These are phyloP conservation scores for Cercospora zeina DNA, from an alignment of 2,329 filamentous ascomycete species.

Conservation along the genomic window DNA sequence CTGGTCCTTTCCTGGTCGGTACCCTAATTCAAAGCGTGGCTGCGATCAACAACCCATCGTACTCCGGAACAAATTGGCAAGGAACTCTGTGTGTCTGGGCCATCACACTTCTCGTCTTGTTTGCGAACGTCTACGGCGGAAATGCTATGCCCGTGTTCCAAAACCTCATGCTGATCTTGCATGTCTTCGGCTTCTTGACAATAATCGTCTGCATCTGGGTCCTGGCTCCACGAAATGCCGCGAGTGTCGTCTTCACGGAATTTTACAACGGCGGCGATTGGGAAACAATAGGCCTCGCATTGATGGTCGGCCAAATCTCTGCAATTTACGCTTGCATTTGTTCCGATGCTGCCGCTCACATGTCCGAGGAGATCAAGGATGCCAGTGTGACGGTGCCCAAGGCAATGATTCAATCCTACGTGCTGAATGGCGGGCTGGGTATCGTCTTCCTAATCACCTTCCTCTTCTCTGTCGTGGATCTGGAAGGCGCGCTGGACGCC, in stretches of 20 bases:
- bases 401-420: constrained; percentile 34
- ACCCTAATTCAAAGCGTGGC: constrained; percentile 52
- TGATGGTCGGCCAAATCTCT: constrained; percentile 41
- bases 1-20: constrained; percentile 51
- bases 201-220: constrained; percentile 37
- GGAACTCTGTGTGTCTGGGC: constrained; percentile 53
- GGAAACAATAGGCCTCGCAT: constrained; percentile 36
- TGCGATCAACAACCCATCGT: constrained; percentile 46
- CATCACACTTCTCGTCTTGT: constrained; percentile 47
- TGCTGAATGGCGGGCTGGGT: constrained; percentile 42
- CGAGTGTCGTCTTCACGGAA: constrained; percentile 41
- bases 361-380: constrained; percentile 38
- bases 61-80: constrained; percentile 49
- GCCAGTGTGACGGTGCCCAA: constrained; percentile 36
- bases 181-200: constrained; percentile 44
- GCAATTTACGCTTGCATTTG: constrained; percentile 33
- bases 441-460: constrained; percentile 37
- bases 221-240: constrained; percentile 33
- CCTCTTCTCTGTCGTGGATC: constrained; percentile 40
- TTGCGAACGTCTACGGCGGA: constrained; percentile 45
- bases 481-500: constrained; percentile 35
- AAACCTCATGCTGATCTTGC: constrained; percentile 43
- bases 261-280: constrained; percentile 46
- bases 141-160: constrained; percentile 43
- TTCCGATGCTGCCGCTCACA: constrained; percentile 32